A percentile compares a stretch with the other conserved stretches of the same genome.
These are phyloP conservation scores for Penicillium sp. DNA, from an alignment of 2,329 filamentous ascomycete species.

Conservation along the genomic window DNA sequence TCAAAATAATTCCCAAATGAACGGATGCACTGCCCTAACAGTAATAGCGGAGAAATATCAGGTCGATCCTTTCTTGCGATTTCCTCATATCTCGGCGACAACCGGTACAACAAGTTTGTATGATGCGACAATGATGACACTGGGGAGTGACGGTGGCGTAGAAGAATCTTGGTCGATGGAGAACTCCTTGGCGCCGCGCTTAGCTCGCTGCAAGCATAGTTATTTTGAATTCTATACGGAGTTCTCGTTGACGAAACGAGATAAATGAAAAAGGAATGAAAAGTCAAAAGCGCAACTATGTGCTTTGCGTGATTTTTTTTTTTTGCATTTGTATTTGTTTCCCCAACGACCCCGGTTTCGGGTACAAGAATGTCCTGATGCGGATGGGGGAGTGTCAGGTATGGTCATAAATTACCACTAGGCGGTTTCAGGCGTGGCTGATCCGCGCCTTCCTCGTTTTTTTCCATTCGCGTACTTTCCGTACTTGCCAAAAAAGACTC, in stretches of 20 bases:
- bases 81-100: constrained; percentile 12
- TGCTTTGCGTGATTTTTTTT: constrained; percentile 19
- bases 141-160: constrained; percentile 1
- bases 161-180: background rate
- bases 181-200: constrained; percentile 8
- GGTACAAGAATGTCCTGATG: constrained; percentile 2
- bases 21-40: background rate
- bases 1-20: background rate
- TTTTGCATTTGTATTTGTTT: constrained; percentile 14
- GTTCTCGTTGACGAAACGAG: background rate
- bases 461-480: constrained; percentile 4
- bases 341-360: constrained; percentile 24
- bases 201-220: constrained; percentile 8
- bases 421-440: constrained; percentile 11
- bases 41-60: background rate
- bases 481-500: constrained; percentile 11
- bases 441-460: constrained; percentile 12
- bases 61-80: constrained; percentile 10
- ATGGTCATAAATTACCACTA: constrained; percentile 4
- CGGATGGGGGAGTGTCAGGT: background rate
- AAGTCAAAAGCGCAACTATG: too few relatives aligned
- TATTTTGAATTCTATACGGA: too few relatives aligned
- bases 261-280: background rate
- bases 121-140: constrained; percentile 26
- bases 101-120: constrained; percentile 14